Base-by-base conservation (phyloP, 331 rosid genomes). In the Cydonia oblonga region DNA sequence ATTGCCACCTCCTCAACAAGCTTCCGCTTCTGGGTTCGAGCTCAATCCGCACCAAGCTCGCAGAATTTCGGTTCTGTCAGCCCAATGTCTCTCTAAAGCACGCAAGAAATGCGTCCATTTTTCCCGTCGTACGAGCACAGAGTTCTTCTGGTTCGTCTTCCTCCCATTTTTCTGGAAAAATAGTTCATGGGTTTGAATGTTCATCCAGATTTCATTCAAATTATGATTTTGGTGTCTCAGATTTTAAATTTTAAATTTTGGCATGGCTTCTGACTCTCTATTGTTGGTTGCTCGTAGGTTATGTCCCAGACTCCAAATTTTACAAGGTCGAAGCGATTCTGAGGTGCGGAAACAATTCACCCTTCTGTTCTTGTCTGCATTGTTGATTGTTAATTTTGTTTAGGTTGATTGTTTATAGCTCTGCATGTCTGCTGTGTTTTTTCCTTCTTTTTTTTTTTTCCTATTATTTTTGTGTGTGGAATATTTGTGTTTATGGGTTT, bases 251-350 rank as follows among this genome's bases (percentile, higher is more conserved):
- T 56, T 33, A 5, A 22, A 35, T 73, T 57, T 65, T 74, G 54
- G 54, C 14, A 46, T 54, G 46, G 25, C 20, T 49, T 46, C n/a
- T 46, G 53, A 15, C n/a, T 59, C 10, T 56, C 54, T 16, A n/a
- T 54, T 73, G 44, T 51, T 71, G 61, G 66, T 69, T 73, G 70
- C 72, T 78, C 32, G 62, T 80, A 85, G 97, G 69, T 44, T 87
- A 86, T 81, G 56, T 75, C 66, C 96, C 96, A 15, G 89, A 85
- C 74, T 82, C 96, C 38, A 52, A 93, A 66, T 91, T 89, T 81
- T 93, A 89, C 86, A 89, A 91, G 84, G 87, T 93, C 79, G 98
- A 91, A 88, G 98, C 97, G 12, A 87, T 93, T 83, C 80, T 93
- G 69, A 87, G 97, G 98, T 90, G 76, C 46, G 51, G 32, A 11